Conservation (phyloP, 2,329 filamentous ascomycete genomes). For the Fusarium haematococcum region DNA sequence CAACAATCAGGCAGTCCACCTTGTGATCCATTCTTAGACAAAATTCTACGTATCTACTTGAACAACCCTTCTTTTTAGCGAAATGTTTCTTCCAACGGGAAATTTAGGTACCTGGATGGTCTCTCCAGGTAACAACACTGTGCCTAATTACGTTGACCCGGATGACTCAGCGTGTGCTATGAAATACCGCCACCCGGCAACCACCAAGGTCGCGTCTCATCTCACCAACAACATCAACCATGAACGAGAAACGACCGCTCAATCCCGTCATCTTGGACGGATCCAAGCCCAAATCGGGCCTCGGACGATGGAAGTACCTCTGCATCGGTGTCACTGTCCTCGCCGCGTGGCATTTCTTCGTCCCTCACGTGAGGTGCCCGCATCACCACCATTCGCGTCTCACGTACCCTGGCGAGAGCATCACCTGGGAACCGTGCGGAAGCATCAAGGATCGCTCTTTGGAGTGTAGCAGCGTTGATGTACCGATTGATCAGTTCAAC, state of each 20-base stretch:
- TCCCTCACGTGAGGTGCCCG: constrained; percentile 9
- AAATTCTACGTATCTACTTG: neutral
- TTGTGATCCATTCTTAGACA: neutral
- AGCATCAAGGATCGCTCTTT: constrained; percentile 50
- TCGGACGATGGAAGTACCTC: constrained; percentile 27
- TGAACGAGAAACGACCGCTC: constrained; percentile 20
- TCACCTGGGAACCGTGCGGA: constrained; percentile 55
- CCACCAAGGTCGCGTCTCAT: neutral
- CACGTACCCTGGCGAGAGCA: constrained; percentile 24
- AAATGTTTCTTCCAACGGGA: neutral
- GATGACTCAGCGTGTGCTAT: neutral
- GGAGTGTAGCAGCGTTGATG: constrained; percentile 57
- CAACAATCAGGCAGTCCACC: neutral
- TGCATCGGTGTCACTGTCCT: constrained; percentile 14
- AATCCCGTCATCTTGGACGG: neutral
- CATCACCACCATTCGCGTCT: constrained; percentile 10
- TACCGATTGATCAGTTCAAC: constrained; percentile 61
- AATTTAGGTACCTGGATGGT: neutral
- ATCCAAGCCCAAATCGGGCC: neutral
- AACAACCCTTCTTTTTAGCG: neutral
- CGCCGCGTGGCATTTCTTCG: constrained; percentile 17
- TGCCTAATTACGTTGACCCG: neutral
- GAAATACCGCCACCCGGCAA: neutral
- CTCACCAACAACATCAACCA: neutral
- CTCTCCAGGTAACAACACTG: neutral